Conservation (phyloP, 2,329 filamentous ascomycete species). For the Metarhizium humberi region DNA sequence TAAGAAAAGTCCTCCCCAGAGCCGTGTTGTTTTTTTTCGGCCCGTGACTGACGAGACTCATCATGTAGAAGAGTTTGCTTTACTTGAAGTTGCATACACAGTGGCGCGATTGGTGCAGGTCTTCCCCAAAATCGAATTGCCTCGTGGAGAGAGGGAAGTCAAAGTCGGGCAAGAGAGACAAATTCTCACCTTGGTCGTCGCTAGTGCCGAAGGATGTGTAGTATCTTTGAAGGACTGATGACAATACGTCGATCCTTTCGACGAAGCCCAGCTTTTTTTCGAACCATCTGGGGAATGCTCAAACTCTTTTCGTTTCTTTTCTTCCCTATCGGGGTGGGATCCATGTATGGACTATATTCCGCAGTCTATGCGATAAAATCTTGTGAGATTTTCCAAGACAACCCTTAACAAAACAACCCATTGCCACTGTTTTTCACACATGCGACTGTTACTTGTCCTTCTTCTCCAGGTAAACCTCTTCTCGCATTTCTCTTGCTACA, state of each 20-base stretch:
- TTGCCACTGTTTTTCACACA: background rate
- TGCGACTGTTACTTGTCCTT: background rate
- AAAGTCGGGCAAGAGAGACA: slow-evolving; percentile 14
- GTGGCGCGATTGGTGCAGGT: slow-evolving; percentile 9
- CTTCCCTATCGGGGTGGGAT: no score
- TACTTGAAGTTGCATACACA: slow-evolving; percentile 13
- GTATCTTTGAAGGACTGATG: background rate
- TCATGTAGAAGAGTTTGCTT: slow-evolving; percentile 19
- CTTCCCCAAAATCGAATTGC: slow-evolving; percentile 9
- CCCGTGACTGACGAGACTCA: background rate
- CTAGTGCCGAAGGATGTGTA: slow-evolving; percentile 5
- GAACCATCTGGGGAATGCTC: background rate
- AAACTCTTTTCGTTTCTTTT: background rate
- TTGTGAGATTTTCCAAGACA: no score
- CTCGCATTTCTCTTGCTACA: slow-evolving; percentile 16
- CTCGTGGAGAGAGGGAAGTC: slow-evolving; percentile 8
- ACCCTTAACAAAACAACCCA: background rate
- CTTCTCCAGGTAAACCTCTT: background rate
- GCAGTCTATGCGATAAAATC: no score
- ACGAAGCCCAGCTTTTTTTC: background rate
- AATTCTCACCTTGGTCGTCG: slow-evolving; percentile 12
- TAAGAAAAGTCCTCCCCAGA: background rate
- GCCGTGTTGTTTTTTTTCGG: background rate
- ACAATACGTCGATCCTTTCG: background rate
- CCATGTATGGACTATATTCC: no score